These are phyloP conservation scores for Penicillium sp. DNA, from an alignment of 2,329 filamentous ascomycete genomes.

Conservation along the genomic window DNA sequence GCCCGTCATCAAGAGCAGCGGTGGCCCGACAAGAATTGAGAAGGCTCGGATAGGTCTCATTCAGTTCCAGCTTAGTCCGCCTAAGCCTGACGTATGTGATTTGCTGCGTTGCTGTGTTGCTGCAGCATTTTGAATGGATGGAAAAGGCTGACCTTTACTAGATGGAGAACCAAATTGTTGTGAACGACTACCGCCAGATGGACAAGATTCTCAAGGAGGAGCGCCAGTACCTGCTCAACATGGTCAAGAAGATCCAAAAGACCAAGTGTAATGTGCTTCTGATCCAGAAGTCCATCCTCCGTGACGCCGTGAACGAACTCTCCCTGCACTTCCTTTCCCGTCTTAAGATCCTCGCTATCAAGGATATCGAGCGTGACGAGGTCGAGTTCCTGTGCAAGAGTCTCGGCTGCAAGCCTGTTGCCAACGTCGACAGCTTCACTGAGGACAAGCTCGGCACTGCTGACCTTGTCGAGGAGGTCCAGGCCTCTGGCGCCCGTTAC, in stretches of 20 bases:
- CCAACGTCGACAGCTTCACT: conserved; percentile 96
- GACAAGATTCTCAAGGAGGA: conserved; percentile 99
- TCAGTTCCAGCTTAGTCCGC: conserved; percentile 97
- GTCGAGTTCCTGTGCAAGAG: conserved; percentile 99
- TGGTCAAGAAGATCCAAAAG: conserved; percentile 99
- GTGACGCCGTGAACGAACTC: conserved; percentile 96
- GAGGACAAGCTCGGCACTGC: conserved; percentile 97
- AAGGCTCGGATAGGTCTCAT: conserved; percentile 97
- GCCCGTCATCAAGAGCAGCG: conserved; percentile 88
- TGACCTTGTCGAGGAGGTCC: conserved; percentile 90
- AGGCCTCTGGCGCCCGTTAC: conserved; percentile 84
- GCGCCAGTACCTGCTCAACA: conserved; percentile 94
- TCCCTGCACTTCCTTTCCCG: conserved; percentile 97
- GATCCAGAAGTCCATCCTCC: conserved; percentile 97
- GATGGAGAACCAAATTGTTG: conserved; percentile 99
- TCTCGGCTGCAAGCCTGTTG: conserved; percentile 97
- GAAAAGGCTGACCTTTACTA: conserved; percentile 41
- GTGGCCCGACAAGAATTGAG: conserved; percentile 89
- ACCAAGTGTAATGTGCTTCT: conserved; percentile 98
- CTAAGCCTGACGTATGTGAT: conserved; percentile 83
- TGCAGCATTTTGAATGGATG: neutral
- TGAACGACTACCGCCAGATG: conserved; percentile 99
- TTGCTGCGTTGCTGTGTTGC: neutral
- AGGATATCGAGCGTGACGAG: conserved; percentile 98
- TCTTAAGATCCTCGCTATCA: conserved; percentile 91